Base-by-base conservation (phyloP, 305 asterid species). In the Coffea humblotiana region DNA sequence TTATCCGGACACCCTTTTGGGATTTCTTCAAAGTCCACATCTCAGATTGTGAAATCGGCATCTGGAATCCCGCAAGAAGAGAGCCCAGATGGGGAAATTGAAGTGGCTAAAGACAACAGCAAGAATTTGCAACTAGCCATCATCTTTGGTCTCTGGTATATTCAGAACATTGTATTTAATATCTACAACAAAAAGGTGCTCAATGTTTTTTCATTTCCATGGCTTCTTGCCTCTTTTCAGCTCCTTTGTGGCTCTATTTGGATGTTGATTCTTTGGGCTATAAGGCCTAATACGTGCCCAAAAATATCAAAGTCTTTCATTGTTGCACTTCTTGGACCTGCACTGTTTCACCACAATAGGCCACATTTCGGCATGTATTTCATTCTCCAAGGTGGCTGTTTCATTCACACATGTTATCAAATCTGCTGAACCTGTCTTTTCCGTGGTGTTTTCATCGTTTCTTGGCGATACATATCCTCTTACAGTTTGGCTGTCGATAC, bases 201-300 rank as follows among this genome's bases (percentile, higher is more conserved):
- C 79, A 95, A 93, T 65, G 78, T 95, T 35, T 95, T 95, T 79
- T 93, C 98, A 23, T 95, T 88, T 66, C 98, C 99, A 32, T 93
- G 98, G 99, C 88, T 95, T 76, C 97, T 95, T 51, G 99, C 98
- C 43, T 88, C 98, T 3, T 95, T 95, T 80, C 98, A 95, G 90
- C 89, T 95, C 2, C 84, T 95, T 13, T 83, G 89, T 74, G 98
- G 99, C 52, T 90, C 98, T 81, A 75, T 95, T 78, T 95, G 98
- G 98, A 95, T 95, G 99, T 64, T 91, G 4, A 51, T 86, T 79
- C 84, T 93, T 4, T 95, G 99, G 99, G 79, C 93, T 51, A 77
- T 82, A 8, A 95, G 89, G 91, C 83, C 92, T 49, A 96, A 92
- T 74, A 91, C 97, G 10, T 90, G 95, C 32, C 99, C 99, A 0